These are phyloP conservation scores for Sphaerulina musiva DNA, from an alignment of 2,329 filamentous ascomycete species.

Conservation along the genomic window DNA sequence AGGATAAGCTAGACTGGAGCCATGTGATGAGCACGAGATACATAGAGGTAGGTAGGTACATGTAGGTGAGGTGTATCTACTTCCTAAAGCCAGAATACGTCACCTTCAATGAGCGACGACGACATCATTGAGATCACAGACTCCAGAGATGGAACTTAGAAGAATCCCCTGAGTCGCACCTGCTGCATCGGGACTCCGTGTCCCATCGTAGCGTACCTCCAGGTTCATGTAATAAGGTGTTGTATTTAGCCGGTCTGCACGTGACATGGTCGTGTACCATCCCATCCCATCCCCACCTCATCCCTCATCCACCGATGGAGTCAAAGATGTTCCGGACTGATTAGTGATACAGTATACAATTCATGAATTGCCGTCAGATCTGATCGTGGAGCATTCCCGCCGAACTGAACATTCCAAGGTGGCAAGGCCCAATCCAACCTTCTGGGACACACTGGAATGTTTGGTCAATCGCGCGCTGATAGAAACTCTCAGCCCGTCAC, in stretches of 20 bases:
- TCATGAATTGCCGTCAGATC: too few relatives aligned
- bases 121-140: not conserved
- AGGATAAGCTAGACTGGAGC: not conserved
- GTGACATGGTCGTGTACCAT: not conserved
- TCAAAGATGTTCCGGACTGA: too few relatives aligned
- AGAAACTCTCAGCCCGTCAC: not conserved
- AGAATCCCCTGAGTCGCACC: not conserved
- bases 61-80: too few relatives aligned
- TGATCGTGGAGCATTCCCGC: not conserved
- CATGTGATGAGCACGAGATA: not conserved
- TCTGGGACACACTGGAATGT: not conserved
- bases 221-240: too few relatives aligned
- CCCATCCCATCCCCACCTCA: not conserved
- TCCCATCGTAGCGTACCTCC: too few relatives aligned
- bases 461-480: not conserved
- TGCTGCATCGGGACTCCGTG: not conserved
- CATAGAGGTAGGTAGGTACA: not conserved
- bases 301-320: too few relatives aligned
- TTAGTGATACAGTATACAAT: too few relatives aligned
- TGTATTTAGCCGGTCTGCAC: too few relatives aligned
- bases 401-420: not conserved
- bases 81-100: not conserved
- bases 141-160: too few relatives aligned
- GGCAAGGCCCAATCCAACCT: not conserved
- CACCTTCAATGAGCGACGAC: not conserved